phyloP scores from a whole-genome alignment of 495 filamentous ascomycete genomes.

The Gamarada debralockiae region DNA sequence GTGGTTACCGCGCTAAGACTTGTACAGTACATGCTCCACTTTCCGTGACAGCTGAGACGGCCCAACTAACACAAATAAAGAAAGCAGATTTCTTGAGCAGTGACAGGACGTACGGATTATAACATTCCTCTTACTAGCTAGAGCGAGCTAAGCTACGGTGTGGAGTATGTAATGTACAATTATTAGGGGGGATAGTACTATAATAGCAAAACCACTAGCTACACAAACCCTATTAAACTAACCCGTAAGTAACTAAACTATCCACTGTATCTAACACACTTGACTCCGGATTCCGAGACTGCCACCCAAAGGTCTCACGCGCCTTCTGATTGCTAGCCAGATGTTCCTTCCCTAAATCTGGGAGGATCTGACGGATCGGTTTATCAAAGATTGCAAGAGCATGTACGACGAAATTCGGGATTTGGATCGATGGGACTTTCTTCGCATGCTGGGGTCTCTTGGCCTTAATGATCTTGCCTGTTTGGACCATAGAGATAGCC shows the following conservation, averaged over 20 bases:
- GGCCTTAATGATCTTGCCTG: slow-evolving; percentile 3
- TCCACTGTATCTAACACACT: slow-evolving; percentile 9
- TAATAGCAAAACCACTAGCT: neutral
- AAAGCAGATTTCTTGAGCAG: neutral
- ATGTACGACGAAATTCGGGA: slow-evolving; percentile 4
- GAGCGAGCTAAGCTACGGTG: neutral
- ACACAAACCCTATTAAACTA: neutral
- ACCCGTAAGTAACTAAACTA: neutral
- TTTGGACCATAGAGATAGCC: neutral
- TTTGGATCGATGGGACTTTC: slow-evolving; percentile 6
- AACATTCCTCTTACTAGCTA: neutral
- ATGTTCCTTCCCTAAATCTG: neutral
- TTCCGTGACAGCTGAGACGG: too few species aligned
- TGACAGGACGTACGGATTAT: neutral
- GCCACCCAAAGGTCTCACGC: neutral
- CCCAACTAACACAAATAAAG: neutral
- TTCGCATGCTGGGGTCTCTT: slow-evolving; percentile 1
- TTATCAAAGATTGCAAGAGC: neutral
- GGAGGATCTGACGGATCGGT: neutral
- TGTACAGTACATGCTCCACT: neutral
- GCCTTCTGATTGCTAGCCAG: slow-evolving; percentile 5
- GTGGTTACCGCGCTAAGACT: too few species aligned
- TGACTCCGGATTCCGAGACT: neutral
- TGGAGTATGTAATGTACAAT: neutral
- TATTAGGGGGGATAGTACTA: neutral